Evolutionary conservation across 2,329 filamentous ascomycete species (phyloP).

Genomic region (Diplodia sapinea): DNA sequence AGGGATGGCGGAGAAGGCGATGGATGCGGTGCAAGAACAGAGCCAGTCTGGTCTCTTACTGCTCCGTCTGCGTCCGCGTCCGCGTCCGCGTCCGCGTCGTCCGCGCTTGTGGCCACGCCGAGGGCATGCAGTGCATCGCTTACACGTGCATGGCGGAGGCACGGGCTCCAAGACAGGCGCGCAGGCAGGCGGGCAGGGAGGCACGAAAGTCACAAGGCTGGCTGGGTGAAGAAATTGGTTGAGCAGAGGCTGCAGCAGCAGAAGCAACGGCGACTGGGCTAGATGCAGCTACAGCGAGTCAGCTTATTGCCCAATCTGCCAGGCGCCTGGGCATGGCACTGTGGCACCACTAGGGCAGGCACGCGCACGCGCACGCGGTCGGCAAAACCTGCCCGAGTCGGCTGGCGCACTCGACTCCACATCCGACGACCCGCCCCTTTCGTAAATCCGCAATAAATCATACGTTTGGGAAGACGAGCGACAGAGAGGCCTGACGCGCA

Average conservation of each 20-base stretch:
- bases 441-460: conserved; percentile 4
- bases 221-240: background rate
- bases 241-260: background rate
- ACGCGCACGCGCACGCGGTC: conserved; percentile 9
- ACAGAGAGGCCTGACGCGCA: background rate
- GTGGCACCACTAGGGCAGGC: background rate
- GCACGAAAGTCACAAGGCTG: too few relatives aligned
- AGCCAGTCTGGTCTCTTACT: background rate
- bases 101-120: background rate
- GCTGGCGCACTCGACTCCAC: background rate
- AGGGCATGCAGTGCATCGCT: background rate
- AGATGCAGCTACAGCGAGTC: background rate
- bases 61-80: too few relatives aligned
- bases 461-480: conserved; percentile 12
- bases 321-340: background rate
- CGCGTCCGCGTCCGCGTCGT: too few relatives aligned
- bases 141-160: background rate
- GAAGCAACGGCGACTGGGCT: too few relatives aligned
- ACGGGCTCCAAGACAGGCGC: background rate
- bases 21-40: too few relatives aligned
- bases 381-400: conserved; percentile 12
- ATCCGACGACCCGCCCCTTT: background rate
- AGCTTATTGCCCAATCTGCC: conserved; percentile 19
- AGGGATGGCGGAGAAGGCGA: background rate
- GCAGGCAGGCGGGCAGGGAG: background rate